Base-by-base conservation (phyloP, 208 protist genomes). In the Crithidia brevicula region DNA sequence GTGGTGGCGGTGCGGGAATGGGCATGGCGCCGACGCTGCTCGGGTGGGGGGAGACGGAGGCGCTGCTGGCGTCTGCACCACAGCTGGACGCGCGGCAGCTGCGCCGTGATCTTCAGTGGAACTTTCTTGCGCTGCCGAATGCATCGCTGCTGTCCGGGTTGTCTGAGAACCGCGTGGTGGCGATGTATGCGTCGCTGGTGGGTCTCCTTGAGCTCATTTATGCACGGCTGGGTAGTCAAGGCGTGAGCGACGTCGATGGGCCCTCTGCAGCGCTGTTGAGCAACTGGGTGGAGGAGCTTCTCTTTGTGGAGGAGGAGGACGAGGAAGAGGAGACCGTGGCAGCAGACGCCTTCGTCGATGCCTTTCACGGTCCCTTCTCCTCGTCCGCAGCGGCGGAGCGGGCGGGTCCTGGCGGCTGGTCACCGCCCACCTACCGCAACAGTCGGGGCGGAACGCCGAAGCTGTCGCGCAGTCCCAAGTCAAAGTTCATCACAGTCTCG, bases 131-230 rank as follows among this genome's bases (percentile, higher is more conserved):
- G 1, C 72, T 89, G n/a, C 82, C 81, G 1, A 68, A 69, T 53
- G 76, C 79, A 0, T 81, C 84, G 11, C 69, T 94, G 30, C 59
- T 94, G 5, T 71, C 74, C 45, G 85, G 88, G 18, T 58, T 91
- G 22, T 88, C 88, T 13, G 85, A 94, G 47, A 84, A 86, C 56
- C 85, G 85, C 42, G 72, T 89, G 0, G 81, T 90, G 38, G 77
- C 76, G 4, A 72, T 91, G 72, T 94, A 91, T 64, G 83, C 88
- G n/a, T 74, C 78, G 30, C 74, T 91, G 28, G 72, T 94, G 22
- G 81, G 81, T 8, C 54, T 94, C 27, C 77, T 94, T 18, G 85
- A 94, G 74, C 72, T 77, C 58, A 75, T 90, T 45, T 72, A 82
- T 6, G 36, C 27, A 1, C 78, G 75, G 6, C 61, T 71, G 5